Evolutionary conservation across 306 rosid genomes (phyloP), one percentile per base, ranked within the genome.

Genomic region (Lotus japonicus): DNA sequence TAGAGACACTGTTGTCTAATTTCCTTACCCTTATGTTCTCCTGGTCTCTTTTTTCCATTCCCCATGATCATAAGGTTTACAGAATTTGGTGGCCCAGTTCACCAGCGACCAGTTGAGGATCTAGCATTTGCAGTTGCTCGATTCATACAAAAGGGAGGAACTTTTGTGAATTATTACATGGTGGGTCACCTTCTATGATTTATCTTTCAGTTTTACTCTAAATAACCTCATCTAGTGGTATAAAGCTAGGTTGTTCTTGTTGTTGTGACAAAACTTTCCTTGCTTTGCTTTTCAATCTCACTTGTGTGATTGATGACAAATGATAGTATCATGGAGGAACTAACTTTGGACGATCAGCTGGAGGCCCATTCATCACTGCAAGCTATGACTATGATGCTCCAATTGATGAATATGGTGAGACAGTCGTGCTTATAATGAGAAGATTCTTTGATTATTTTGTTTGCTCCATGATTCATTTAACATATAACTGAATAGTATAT

Each of bases 331-430:
- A 92, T 69, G 98, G 98, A 77, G 98, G 98, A 82, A 92, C 98
- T 56, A 92, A 92, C 83, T 88, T 92, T 21, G 98, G 98, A 73
- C 89, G 98, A 67, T 84, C 96, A 57, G 94, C 98, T 71, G 98
- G 98, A 36, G 98, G 98, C 19, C 98, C 98, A 15, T 92, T 90
- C 85, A 77, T 92, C 44, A 86, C 98, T 64, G 83, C 98, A 59
- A 92, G 97, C 74, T 92, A 92, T 26, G 98, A 92, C 78, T 92
- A 92, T 72, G 95, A 92, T 80, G 97, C 97, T 58, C 98, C 98
- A 49, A 83, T 92, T 61, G 98, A 92, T 69, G 98, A 92, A 79
- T 92, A 86, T 45, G 98, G 98, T 92, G 68, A 79, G 91, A 80
- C 61, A 49, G 41, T 46, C 42, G 50, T 66, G 38, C 74, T 64